phyloP scores from a whole-genome alignment of 108 stramenopile species.

The Skeletonema tropicum region DNA sequence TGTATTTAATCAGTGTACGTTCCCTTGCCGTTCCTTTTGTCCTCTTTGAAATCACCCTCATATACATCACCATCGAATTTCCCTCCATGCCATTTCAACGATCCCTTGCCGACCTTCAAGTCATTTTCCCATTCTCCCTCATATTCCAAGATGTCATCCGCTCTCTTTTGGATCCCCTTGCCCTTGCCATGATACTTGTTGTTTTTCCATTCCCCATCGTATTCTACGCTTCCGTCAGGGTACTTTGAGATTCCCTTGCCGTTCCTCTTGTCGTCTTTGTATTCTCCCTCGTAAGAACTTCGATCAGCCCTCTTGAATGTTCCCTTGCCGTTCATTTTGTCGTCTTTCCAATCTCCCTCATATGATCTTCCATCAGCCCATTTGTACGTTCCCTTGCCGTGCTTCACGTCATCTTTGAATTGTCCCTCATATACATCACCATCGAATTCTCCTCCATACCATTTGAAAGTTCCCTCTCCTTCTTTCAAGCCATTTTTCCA shows the following conservation, averaged over 20 bases:
- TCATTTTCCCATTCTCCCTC: no score
- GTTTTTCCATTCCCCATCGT: constrained; percentile 54
- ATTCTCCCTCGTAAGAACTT: constrained; percentile 46
- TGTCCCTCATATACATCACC: no score
- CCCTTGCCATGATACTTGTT: not conserved
- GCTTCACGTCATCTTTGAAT: not conserved
- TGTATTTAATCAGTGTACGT: no score
- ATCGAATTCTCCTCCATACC: no score
- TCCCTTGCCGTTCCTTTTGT: constrained; percentile 31
- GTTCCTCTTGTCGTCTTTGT: constrained; percentile 47
- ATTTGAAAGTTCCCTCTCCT: no score
- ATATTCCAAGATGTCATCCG: no score
- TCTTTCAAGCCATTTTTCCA: constrained; percentile 10
- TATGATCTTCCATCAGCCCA: constrained; percentile 36
- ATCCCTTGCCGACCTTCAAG: no score
- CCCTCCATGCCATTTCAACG: no score
- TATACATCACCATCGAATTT: constrained; percentile 19
- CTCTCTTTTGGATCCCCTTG: no score
- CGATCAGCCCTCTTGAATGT: constrained; percentile 30
- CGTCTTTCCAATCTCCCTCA: constrained; percentile 53
- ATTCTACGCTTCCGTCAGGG: constrained; percentile 48
- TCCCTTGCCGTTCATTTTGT: constrained; percentile 38
- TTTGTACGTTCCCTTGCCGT: constrained; percentile 29
- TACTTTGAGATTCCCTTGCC: constrained; percentile 38
- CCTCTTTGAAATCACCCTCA: constrained; percentile 49